Percentiles rank a stretch among this genome's conserved stretches.
phyloP scores from a whole-genome alignment of 495 filamentous ascomycete species.

The Neurospora sp. region DNA sequence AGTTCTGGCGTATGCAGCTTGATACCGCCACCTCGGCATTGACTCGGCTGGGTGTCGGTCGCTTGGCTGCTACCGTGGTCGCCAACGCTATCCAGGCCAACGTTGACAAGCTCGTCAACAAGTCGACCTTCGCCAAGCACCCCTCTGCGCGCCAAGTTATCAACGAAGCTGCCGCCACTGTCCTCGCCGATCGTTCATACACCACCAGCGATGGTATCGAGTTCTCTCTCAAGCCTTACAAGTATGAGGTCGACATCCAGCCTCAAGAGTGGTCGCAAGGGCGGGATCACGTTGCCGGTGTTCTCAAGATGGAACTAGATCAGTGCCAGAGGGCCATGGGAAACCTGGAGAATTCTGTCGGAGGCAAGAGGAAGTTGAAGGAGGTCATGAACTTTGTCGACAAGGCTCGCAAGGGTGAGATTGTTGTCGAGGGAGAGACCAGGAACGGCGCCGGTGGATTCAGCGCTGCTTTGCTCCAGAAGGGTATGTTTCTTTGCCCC shows the following conservation, averaged over 20 bases:
- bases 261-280: constrained; percentile 79
- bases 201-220: constrained; percentile 97
- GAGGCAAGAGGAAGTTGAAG: constrained; percentile 69
- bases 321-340: constrained; percentile 74
- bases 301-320: constrained; percentile 73
- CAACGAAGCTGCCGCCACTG: constrained; percentile 73
- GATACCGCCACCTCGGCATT: constrained; percentile 84
- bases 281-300: constrained; percentile 63
- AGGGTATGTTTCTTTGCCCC: constrained; percentile 47
- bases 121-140: constrained; percentile 78
- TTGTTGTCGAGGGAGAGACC: constrained; percentile 73
- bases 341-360: constrained; percentile 60
- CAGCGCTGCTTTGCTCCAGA: constrained; percentile 66
- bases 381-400: constrained; percentile 92
- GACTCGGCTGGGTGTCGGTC: constrained; percentile 87
- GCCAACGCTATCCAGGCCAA: constrained; percentile 78
- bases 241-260: constrained; percentile 92
- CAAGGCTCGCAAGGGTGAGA: constrained; percentile 71
- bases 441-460: constrained; percentile 84
- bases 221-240: constrained; percentile 98
- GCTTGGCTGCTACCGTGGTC: constrained; percentile 84
- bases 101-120: constrained; percentile 64
- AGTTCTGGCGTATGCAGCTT: constrained; percentile 90
- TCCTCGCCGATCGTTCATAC: constrained; percentile 90
- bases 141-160: constrained; percentile 89